A percentile compares a stretch with the other conserved stretches of the same genome.
Evolutionary conservation across 148 eudicot genomes (phyloP).

Genomic region (Amaranthus palmeri): DNA sequence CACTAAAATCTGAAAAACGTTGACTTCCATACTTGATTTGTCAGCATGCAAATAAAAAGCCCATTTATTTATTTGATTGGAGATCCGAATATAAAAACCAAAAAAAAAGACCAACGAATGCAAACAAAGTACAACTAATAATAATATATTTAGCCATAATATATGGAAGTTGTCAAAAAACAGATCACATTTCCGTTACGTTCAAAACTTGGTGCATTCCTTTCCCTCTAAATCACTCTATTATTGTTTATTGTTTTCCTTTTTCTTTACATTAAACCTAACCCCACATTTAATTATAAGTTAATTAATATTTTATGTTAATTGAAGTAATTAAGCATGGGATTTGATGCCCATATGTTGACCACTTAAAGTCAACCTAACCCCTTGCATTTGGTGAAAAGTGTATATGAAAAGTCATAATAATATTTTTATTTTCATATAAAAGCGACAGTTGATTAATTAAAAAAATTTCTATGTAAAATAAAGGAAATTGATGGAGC

Average conservation of each 20-base stretch:
- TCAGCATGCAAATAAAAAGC: slow-evolving; percentile 10
- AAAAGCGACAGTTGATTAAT: too few species aligned
- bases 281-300: too few species aligned
- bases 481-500: too few species aligned
- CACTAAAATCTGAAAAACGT: background rate
- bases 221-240: slow-evolving; percentile 12
- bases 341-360: slow-evolving; percentile 23
- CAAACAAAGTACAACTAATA: background rate
- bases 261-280: too few species aligned
- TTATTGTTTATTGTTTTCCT: background rate
- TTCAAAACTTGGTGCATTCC: background rate
- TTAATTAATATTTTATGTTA: background rate
- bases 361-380: slow-evolving; percentile 26
- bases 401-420: slow-evolving; percentile 20
- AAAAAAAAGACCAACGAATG: background rate
- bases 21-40: slow-evolving; percentile 21
- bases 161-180: background rate
- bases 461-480: too few species aligned
- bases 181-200: slow-evolving; percentile 15
- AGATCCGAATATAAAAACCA: background rate
- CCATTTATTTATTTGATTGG: slow-evolving; percentile 5
- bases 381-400: slow-evolving; percentile 26
- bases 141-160: background rate
- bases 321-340: slow-evolving; percentile 17
- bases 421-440: too few species aligned